Evolutionary conservation across 2,329 filamentous ascomycete species (phyloP).

Genomic region (Lanzia echinophila): DNA sequence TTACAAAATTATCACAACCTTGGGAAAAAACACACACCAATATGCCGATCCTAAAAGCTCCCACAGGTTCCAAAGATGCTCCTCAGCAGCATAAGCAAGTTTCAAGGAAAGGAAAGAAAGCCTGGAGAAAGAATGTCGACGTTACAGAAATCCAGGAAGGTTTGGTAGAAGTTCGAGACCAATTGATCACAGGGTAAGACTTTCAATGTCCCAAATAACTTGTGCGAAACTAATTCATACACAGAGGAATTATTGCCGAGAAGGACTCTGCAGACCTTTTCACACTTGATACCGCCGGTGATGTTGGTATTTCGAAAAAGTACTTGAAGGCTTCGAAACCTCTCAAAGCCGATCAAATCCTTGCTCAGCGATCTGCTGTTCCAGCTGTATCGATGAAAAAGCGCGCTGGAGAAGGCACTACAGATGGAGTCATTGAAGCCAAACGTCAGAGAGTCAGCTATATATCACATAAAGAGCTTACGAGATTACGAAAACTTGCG

Average conservation of each 20-base stretch:
- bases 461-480: constrained; percentile 78
- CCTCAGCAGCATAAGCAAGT: constrained; percentile 81
- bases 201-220: not conserved
- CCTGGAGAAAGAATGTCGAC: constrained; percentile 98
- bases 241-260: constrained; percentile 77
- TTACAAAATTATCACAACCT: not conserved
- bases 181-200: constrained; percentile 79
- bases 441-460: constrained; percentile 76
- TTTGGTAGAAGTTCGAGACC: constrained; percentile 75
- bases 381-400: constrained; percentile 75
- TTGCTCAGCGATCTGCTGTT: constrained; percentile 74
- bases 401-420: constrained; percentile 61
- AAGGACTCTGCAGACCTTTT: constrained; percentile 80
- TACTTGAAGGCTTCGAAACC: constrained; percentile 65
- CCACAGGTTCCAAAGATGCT: constrained; percentile 46
- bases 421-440: constrained; percentile 61
- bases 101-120: constrained; percentile 95
- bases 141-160: constrained; percentile 79
- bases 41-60: constrained; percentile 30
- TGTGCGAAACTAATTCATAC: constrained; percentile 13
- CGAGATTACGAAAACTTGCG: constrained; percentile 70
- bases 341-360: constrained; percentile 87
- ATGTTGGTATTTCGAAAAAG: constrained; percentile 57
- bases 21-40: constrained; percentile 5
- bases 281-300: constrained; percentile 69